Evolutionary conservation across 768 basidiomycete species (phyloP).

Genomic region (Tylopilus sp.): DNA sequence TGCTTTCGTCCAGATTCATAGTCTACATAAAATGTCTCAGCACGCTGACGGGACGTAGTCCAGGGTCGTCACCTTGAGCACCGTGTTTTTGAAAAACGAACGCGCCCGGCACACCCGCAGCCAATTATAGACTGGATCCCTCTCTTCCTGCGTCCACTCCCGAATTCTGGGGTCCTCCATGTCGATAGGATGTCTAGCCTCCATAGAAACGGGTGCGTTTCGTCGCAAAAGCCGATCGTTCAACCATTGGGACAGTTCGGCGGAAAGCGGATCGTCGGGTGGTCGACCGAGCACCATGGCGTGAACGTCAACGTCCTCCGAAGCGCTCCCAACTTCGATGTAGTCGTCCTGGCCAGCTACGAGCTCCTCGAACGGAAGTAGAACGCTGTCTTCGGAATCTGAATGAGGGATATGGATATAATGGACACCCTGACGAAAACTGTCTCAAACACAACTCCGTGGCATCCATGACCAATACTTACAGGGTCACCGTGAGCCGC

Average conservation of each 20-base stretch:
- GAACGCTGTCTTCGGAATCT: constrained; percentile 11
- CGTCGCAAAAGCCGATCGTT: constrained; percentile 25
- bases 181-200: constrained; percentile 16
- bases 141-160: constrained; percentile 39
- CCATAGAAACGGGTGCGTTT: constrained; percentile 22
- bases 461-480: not conserved
- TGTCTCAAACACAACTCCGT: not conserved
- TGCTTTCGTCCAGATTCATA: constrained; percentile 14
- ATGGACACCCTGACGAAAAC: constrained; percentile 19
- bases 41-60: not conserved
- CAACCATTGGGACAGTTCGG: constrained; percentile 32
- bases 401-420: constrained; percentile 27
- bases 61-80: constrained; percentile 23
- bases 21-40: constrained; percentile 11
- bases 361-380: constrained; percentile 24
- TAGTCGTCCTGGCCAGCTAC: constrained; percentile 23
- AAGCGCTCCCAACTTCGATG: constrained; percentile 8
- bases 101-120: constrained; percentile 33
- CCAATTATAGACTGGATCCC: constrained; percentile 33
- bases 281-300: constrained; percentile 18
- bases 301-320: constrained; percentile 17
- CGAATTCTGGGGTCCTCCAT: constrained; percentile 39
- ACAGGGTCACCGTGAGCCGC: constrained; percentile 28
- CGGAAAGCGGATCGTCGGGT: constrained; percentile 30
- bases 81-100: constrained; percentile 21